Evolutionary conservation across 495 filamentous ascomycete species (phyloP).

Genomic region (Pseudomonodictys pantanalensis): DNA sequence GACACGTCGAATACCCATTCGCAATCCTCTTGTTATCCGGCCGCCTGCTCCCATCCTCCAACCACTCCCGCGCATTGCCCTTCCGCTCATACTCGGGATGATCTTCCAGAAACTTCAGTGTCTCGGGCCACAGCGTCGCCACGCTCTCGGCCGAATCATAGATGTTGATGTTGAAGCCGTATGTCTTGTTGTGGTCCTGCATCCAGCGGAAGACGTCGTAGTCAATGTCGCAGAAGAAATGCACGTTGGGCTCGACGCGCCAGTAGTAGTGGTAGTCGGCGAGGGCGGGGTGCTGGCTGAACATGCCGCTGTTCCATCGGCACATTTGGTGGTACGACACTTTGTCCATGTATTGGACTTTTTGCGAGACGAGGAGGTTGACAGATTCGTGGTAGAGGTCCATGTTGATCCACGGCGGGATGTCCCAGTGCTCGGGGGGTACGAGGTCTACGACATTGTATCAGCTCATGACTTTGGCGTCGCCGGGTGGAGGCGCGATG

Average conservation of each 20-base stretch:
- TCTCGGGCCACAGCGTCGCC: slow-evolving; percentile 91
- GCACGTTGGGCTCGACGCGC: slow-evolving; percentile 98
- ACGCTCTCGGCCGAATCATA: slow-evolving; percentile 88
- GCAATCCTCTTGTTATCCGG: slow-evolving; percentile 77
- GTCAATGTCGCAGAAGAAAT: slow-evolving; percentile 98
- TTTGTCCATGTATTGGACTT: slow-evolving; percentile 84
- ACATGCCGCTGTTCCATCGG: slow-evolving; percentile 96
- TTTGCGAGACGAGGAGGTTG: slow-evolving; percentile 74
- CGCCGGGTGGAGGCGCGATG: not conserved
- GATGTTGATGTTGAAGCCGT: slow-evolving; percentile 97
- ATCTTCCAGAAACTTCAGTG: slow-evolving; percentile 73
- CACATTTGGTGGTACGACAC: slow-evolving; percentile 99
- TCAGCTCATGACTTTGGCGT: slow-evolving; percentile 20
- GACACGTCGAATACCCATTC: slow-evolving; percentile 96
- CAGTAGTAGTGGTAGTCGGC: slow-evolving; percentile 86
- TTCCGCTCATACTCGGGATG: slow-evolving; percentile 77
- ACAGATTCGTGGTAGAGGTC: slow-evolving; percentile 82
- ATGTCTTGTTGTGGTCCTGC: slow-evolving; percentile 95
- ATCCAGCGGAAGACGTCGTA: slow-evolving; percentile 99
- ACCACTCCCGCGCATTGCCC: slow-evolving; percentile 84
- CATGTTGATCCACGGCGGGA: slow-evolving; percentile 86
- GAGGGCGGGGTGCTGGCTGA: slow-evolving; percentile 93
- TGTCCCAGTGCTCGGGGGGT: slow-evolving; percentile 90
- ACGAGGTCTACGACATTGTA: slow-evolving; percentile 61
- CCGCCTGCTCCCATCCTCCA: slow-evolving; percentile 71